These are phyloP conservation scores for Pyrenophora seminiperda DNA, from an alignment of 2,329 filamentous ascomycete genomes.

Conservation along the genomic window DNA sequence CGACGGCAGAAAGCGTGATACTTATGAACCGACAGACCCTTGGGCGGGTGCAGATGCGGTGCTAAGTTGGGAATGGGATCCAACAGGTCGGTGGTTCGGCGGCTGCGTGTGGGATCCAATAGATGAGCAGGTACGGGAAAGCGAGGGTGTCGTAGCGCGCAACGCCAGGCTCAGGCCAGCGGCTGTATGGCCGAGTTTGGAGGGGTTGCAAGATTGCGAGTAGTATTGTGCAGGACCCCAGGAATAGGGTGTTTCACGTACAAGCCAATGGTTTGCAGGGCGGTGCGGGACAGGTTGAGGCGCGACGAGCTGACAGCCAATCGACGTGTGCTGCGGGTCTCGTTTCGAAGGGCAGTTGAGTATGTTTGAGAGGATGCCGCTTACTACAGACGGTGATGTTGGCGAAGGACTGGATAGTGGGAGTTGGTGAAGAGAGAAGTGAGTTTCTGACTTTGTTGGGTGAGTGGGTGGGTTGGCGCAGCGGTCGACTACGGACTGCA, in stretches of 20 bases:
- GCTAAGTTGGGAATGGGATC: constrained; percentile 25
- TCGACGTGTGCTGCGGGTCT: constrained; percentile 27
- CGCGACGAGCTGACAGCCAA: constrained; percentile 42
- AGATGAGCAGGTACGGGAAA: constrained; percentile 19
- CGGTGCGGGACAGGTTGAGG: constrained; percentile 29
- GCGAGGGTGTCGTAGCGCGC: constrained; percentile 37
- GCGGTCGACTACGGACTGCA: constrained; percentile 7
- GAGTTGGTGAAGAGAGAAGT: no score
- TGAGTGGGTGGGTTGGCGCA: constrained; percentile 12
- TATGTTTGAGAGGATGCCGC: constrained; percentile 39
- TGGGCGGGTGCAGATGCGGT: constrained; percentile 22
- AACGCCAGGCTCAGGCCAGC: constrained; percentile 35
- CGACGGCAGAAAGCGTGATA: constrained; percentile 38
- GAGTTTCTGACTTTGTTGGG: no score
- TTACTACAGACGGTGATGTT: constrained; percentile 23
- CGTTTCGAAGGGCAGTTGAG: constrained; percentile 39
- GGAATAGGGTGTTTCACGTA: constrained; percentile 47
- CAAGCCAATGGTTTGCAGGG: constrained; percentile 35
- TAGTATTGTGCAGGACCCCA: constrained; percentile 33
- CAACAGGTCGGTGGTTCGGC: constrained; percentile 33
- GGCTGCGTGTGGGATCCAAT: constrained; percentile 39
- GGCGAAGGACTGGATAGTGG: background rate
- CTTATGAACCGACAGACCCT: constrained; percentile 32
- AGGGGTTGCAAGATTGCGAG: constrained; percentile 34
- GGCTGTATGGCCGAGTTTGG: constrained; percentile 42